Conservation (phyloP, 176 grass and related monocot species). For the Chloris gayana region DNA sequence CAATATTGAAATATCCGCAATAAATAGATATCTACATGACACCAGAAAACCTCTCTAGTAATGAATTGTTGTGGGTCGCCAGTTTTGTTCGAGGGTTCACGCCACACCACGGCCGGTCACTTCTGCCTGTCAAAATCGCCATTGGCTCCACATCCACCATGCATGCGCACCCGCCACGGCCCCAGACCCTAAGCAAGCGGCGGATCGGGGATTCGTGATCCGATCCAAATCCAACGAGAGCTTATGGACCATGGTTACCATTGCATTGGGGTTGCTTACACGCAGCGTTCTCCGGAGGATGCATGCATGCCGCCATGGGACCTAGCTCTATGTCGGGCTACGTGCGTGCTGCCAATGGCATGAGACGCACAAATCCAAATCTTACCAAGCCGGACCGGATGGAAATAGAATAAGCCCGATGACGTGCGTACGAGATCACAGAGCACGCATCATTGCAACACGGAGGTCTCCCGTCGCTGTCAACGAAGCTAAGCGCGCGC, state of each 20-base stretch:
- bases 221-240: constrained; percentile 5
- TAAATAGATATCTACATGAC: no score
- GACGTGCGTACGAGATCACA: constrained; percentile 13
- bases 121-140: background rate
- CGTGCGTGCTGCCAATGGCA: background rate
- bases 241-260: background rate
- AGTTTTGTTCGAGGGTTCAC: background rate
- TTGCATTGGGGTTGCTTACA: background rate
- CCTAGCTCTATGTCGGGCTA: background rate
- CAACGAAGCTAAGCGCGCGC: constrained; percentile 24
- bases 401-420: background rate
- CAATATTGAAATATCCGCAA: no score
- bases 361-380: constrained; percentile 3
- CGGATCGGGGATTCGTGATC: background rate
- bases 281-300: background rate
- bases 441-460: constrained; percentile 14
- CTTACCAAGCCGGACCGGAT: constrained; percentile 3
- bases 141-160: no score
- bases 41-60: background rate
- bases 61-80: background rate
- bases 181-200: background rate
- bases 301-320: background rate
- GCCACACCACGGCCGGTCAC: background rate
- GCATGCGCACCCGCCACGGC: background rate
- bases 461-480: constrained; percentile 25